Conservation (phyloP, 148 eudicot species). For the Persicaria maculosa region DNA sequence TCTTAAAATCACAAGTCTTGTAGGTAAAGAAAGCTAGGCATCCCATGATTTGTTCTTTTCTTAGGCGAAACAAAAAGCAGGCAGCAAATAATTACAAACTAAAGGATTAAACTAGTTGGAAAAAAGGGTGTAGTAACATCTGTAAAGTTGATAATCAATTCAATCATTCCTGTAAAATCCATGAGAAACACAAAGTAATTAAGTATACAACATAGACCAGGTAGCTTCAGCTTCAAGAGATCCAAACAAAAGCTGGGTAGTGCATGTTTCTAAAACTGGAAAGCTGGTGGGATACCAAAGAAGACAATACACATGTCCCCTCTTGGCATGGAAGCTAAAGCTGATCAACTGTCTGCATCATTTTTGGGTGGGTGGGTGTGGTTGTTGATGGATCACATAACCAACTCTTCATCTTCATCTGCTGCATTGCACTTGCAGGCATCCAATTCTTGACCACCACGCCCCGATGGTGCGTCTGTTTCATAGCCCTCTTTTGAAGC, state of each 20-base stretch:
- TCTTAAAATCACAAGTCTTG: too few relatives aligned
- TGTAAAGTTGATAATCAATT: background rate
- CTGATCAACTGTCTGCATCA: background rate
- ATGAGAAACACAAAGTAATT: background rate
- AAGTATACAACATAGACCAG: background rate
- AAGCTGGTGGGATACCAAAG: background rate
- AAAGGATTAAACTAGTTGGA: too few relatives aligned
- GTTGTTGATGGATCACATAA: background rate
- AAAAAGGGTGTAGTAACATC: background rate
- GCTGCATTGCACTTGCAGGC: background rate
- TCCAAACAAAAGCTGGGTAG: background rate
- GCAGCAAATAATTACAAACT: too few relatives aligned
- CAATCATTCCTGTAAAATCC: slow-evolving; percentile 4
- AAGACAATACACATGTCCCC: background rate
- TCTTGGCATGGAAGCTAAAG: background rate
- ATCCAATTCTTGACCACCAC: background rate
- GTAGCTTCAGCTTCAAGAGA: background rate
- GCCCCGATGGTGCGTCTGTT: background rate
- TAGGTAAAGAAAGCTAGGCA: too few relatives aligned
- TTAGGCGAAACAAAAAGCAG: too few relatives aligned
- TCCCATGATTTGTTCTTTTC: too few relatives aligned
- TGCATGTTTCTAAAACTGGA: background rate
- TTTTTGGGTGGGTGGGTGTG: background rate
- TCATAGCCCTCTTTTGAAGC: slow-evolving; percentile 2
- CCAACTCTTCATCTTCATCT: background rate